Evolutionary conservation across 208 protist genomes (phyloP).

Genomic region (Kentomonas sorsogonicus): DNA sequence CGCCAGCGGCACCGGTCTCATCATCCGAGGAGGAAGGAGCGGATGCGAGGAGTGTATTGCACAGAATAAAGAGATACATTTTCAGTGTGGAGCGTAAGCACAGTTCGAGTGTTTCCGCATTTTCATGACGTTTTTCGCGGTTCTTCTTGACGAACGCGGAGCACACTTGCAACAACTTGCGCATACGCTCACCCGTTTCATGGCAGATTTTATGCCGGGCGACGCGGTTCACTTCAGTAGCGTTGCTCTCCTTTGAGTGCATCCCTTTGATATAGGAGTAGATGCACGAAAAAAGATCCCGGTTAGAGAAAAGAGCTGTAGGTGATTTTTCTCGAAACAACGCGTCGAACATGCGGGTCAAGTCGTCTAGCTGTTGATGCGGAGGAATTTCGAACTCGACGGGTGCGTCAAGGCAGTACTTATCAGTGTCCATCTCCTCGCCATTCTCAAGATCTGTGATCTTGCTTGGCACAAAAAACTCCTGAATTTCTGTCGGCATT

Average conservation of each 20-base stretch:
- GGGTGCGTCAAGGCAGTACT: conserved; percentile 46
- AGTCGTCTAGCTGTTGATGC: conserved; percentile 73
- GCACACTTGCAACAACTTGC: conserved; percentile 77
- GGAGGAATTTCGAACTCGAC: conserved; percentile 71
- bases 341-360: conserved; percentile 71
- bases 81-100: conserved; percentile 81
- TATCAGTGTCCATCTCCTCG: conserved; percentile 24
- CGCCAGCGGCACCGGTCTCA: conserved; percentile 22
- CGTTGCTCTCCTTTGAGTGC: conserved; percentile 20
- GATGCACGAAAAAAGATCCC: conserved; percentile 58
- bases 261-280: conserved; percentile 77
- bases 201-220: conserved; percentile 88
- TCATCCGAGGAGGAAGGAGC: conserved; percentile 46
- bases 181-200: conserved; percentile 73
- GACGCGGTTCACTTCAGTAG: conserved; percentile 31
- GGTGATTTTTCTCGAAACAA: conserved; percentile 79
- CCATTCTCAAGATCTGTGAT: conserved; percentile 58
- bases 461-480: conserved; percentile 73
- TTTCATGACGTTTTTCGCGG: conserved; percentile 17
- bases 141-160: conserved; percentile 61
- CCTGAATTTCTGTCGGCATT: conserved; percentile 37
- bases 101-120: conserved; percentile 31
- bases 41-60: conserved; percentile 57
- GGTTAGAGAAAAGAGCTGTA: conserved; percentile 69
- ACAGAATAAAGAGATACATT: conserved; percentile 82